Conservation (phyloP, 805 yeast species). For the Suhomyces pyralidae region DNA sequence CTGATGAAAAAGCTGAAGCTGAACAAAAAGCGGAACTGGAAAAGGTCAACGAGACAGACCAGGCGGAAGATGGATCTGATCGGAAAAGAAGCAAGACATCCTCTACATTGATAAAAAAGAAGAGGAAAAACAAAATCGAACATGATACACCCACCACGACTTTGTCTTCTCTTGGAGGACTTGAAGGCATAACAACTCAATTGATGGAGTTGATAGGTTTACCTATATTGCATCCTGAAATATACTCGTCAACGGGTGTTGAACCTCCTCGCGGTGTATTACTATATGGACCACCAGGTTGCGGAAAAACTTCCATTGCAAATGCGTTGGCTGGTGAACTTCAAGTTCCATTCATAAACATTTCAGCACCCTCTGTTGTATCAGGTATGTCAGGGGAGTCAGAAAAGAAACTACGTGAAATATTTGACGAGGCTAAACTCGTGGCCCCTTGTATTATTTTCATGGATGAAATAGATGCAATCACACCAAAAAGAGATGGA, state of each 20-base stretch:
- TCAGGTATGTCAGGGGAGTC: constrained; percentile 99
- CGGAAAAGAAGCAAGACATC: constrained; percentile 54
- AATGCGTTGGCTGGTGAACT: constrained; percentile 94
- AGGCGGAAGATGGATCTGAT: constrained; percentile 26
- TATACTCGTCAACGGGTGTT: constrained; percentile 80
- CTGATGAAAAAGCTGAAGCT: constrained; percentile 9
- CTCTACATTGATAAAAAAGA: constrained; percentile 27
- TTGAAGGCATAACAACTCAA: constrained; percentile 80
- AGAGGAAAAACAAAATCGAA: constrained; percentile 45
- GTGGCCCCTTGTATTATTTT: constrained; percentile 92
- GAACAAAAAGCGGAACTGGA: constrained; percentile 11
- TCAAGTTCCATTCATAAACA: constrained; percentile 84
- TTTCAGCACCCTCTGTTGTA: constrained; percentile 94
- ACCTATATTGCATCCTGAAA: constrained; percentile 93
- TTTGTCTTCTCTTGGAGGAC: constrained; percentile 80
- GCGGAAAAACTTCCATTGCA: constrained; percentile 96
- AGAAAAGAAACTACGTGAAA: constrained; percentile 88
- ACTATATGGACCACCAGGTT: constrained; percentile 98
- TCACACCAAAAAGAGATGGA: constrained; percentile 96
- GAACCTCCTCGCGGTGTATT: constrained; percentile 94
- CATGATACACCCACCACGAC: constrained; percentile 68
- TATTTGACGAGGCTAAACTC: constrained; percentile 86
- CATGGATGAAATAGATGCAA: constrained; percentile 96
- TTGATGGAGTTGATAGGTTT: constrained; percentile 86
- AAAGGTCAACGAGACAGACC: not conserved